Conservation (phyloP, 2,329 filamentous ascomycete species). For the Alternaria novae-zelandiae region DNA sequence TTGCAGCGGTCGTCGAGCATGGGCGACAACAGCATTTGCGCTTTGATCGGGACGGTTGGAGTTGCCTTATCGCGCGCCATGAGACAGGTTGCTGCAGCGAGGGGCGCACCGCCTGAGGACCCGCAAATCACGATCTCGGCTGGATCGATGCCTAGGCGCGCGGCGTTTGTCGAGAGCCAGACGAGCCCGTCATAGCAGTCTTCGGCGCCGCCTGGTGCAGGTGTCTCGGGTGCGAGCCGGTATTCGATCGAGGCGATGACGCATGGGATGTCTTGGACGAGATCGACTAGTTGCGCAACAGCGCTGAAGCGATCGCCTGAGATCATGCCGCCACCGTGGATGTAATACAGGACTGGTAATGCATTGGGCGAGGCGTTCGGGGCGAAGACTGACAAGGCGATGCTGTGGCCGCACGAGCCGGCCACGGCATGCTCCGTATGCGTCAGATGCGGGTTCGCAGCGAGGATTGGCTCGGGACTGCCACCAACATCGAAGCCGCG, state of each 20-base stretch:
- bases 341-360: conserved; percentile 72
- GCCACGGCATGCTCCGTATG: conserved; percentile 51
- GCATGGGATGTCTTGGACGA: conserved; percentile 17
- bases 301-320: conserved; percentile 21
- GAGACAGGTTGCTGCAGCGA: conserved; percentile 20
- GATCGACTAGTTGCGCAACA: conserved; percentile 15
- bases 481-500: conserved; percentile 6
- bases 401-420: conserved; percentile 60
- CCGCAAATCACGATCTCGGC: conserved; percentile 19
- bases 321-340: conserved; percentile 57
- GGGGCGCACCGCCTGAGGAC: conserved; percentile 15
- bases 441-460: conserved; percentile 60
- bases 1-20: conserved; percentile 22
- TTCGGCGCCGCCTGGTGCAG: conserved; percentile 17
- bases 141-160: conserved; percentile 17
- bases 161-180: conserved; percentile 19
- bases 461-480: conserved; percentile 57
- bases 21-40: conserved; percentile 19
- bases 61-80: conserved; percentile 18
- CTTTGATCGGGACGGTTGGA: conserved; percentile 14
- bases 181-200: conserved; percentile 23
- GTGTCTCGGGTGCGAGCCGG: conserved; percentile 21
- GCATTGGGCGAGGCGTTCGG: conserved; percentile 61
- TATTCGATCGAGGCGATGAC: conserved; percentile 23
- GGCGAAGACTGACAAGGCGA: conserved; percentile 61